Percentiles rank a stretch among this genome's conserved stretches.
These are phyloP conservation scores for Hydnomerulius pinastri DNA, from an alignment of 768 basidiomycete genomes.

Conservation along the genomic window DNA sequence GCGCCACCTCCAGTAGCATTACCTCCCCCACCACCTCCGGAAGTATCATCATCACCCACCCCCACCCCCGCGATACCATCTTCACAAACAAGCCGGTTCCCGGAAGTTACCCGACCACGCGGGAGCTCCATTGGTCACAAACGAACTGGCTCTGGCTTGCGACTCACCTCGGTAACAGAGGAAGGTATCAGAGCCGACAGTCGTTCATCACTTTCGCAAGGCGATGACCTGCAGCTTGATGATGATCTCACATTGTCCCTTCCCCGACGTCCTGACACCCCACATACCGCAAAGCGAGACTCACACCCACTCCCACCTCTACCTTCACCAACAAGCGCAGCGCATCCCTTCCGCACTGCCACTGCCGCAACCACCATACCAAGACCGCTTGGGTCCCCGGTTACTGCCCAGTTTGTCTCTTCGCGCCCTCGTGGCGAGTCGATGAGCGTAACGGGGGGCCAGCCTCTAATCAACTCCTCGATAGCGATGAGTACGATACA, in stretches of 20 bases:
- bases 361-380: conserved; percentile 18
- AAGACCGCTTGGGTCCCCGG: conserved; percentile 52
- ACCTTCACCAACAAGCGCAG: conserved; percentile 46
- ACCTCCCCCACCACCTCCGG: conserved; percentile 59
- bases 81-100: conserved; percentile 31
- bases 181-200: conserved; percentile 48
- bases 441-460: conserved; percentile 39
- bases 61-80: conserved; percentile 31
- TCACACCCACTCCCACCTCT: conserved; percentile 71
- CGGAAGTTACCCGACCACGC: conserved; percentile 44
- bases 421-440: conserved; percentile 58
- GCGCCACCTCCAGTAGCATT: conserved; percentile 64
- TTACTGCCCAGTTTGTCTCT: conserved; percentile 39
- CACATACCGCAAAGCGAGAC: conserved; percentile 47
- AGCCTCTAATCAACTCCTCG: conserved; percentile 58
- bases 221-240: conserved; percentile 28
- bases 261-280: conserved; percentile 41
- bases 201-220: conserved; percentile 19
- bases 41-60: conserved; percentile 25
- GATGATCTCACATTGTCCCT: conserved; percentile 32
- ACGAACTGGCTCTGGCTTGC: conserved; percentile 56
- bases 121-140: conserved; percentile 54
- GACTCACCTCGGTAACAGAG: conserved; percentile 63
- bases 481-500: conserved; percentile 66
- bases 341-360: conserved; percentile 31